Percentiles rank a stretch among this genome's conserved stretches.
Evolutionary conservation across 495 filamentous ascomycete species (phyloP).

Genomic region (Emericellopsis terricola): DNA sequence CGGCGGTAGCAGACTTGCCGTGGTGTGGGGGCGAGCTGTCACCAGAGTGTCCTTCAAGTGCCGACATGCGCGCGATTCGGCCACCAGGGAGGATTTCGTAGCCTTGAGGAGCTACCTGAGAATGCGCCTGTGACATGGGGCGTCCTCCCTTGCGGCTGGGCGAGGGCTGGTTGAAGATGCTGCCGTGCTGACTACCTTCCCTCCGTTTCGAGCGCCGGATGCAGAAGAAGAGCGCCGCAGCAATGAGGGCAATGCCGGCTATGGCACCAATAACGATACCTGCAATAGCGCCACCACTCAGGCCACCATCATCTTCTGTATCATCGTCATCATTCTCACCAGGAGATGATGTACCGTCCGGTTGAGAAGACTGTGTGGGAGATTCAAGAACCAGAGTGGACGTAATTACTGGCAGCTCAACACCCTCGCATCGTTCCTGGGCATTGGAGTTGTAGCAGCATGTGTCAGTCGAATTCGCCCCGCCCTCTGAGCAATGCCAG

Average conservation of each 20-base stretch:
- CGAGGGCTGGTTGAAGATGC: slow-evolving; percentile 71
- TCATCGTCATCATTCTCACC: background rate
- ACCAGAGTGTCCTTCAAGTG: slow-evolving; percentile 54
- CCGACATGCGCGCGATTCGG: slow-evolving; percentile 89
- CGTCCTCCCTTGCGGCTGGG: slow-evolving; percentile 43
- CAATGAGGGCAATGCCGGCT: slow-evolving; percentile 47
- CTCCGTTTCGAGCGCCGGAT: slow-evolving; percentile 40
- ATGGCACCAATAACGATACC: slow-evolving; percentile 78
- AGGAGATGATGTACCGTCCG: slow-evolving; percentile 11
- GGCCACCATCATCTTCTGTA: slow-evolving; percentile 17
- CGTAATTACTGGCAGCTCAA: slow-evolving; percentile 58
- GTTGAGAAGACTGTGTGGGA: slow-evolving; percentile 20
- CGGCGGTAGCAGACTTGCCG: slow-evolving; percentile 12
- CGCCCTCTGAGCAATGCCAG: slow-evolving; percentile 64
- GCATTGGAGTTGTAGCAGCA: slow-evolving; percentile 79
- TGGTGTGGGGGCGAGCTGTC: slow-evolving; percentile 34
- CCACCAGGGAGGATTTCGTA: slow-evolving; percentile 70
- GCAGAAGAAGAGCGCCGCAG: slow-evolving; percentile 40
- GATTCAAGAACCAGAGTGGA: slow-evolving; percentile 51
- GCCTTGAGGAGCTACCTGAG: slow-evolving; percentile 30
- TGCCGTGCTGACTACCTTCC: slow-evolving; percentile 32
- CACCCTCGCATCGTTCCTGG: slow-evolving; percentile 45
- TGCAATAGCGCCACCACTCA: slow-evolving; percentile 75
- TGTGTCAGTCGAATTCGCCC: slow-evolving; percentile 81
- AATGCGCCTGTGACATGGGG: slow-evolving; percentile 13